phyloP scores from a whole-genome alignment of 805 yeast genomes.

The Wickerhamiella lipophila region DNA sequence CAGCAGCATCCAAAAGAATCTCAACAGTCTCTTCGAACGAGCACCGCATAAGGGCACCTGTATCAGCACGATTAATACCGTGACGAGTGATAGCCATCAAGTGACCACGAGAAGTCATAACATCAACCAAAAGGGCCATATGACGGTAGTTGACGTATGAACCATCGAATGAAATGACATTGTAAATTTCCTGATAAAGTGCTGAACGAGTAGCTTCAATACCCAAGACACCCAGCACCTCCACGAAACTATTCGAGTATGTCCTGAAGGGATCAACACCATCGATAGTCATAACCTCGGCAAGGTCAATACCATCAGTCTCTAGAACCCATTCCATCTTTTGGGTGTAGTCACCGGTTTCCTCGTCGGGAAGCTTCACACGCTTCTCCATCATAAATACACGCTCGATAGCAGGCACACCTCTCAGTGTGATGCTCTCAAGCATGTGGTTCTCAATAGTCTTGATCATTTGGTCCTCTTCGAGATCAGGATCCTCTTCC shows the following conservation, averaged over 20 bases:
- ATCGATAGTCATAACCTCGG: constrained; percentile 87
- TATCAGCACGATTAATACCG: constrained; percentile 96
- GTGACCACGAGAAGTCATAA: constrained; percentile 97
- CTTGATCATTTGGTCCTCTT: constrained; percentile 92
- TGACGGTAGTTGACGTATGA: constrained; percentile 97
- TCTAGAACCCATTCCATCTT: constrained; percentile 96
- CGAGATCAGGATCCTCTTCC: constrained; percentile 89
- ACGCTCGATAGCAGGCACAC: constrained; percentile 86
- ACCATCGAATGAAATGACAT: constrained; percentile 99
- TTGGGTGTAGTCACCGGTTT: constrained; percentile 74
- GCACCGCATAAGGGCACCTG: constrained; percentile 99
- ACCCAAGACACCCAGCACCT: constrained; percentile 86
- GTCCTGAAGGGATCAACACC: constrained; percentile 89
- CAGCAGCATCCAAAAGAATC: constrained; percentile 93
- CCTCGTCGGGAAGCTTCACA: constrained; percentile 39
- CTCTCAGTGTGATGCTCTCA: constrained; percentile 86
- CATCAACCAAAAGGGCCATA: constrained; percentile 93
- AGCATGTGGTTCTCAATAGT: constrained; percentile 93
- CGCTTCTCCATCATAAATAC: constrained; percentile 48
- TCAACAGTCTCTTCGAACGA: constrained; percentile 99
- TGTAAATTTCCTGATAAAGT: constrained; percentile 82
- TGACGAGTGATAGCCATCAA: constrained; percentile 98
- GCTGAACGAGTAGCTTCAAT: constrained; percentile 97
- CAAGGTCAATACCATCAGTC: constrained; percentile 94
- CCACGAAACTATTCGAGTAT: constrained; percentile 94